Conservation (phyloP, 371 early-diverging fungal genomes). For the Circinella minor region DNA sequence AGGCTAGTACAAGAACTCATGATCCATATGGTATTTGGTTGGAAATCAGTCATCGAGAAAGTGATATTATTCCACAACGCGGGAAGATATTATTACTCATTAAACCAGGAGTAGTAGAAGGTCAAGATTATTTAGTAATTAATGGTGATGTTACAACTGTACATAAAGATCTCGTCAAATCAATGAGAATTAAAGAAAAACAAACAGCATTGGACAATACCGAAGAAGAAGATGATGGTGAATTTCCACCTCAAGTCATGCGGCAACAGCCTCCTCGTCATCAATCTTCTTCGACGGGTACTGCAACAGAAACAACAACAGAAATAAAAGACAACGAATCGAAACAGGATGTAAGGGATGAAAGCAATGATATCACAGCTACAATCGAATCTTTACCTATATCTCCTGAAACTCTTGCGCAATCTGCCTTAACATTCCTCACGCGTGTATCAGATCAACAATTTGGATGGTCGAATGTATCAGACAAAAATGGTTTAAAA, state of each 20-base stretch:
- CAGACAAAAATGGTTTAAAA: conserved; percentile 52
- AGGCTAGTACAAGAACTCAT: conserved; percentile 33
- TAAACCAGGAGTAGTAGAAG: conserved; percentile 24
- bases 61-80: conserved; percentile 55
- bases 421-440: conserved; percentile 35
- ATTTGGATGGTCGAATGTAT: conserved; percentile 55
- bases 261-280: not conserved
- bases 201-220: not conserved
- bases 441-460: conserved; percentile 41
- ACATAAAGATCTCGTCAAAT: conserved; percentile 11
- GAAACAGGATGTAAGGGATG: not conserved
- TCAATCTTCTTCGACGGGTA: not conserved
- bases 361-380: not conserved
- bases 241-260: not conserved
- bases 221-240: conserved; percentile 6
- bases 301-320: not conserved
- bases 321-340: not conserved
- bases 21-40: conserved; percentile 59
- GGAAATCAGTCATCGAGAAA: conserved; percentile 55
- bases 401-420: conserved; percentile 34
- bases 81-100: conserved; percentile 59
- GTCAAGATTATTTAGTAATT: conserved; percentile 16
- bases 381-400: conserved; percentile 20
- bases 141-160: conserved; percentile 29
- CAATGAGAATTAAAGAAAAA: conserved; percentile 6